Evolutionary conservation across 345 rosid species (phyloP), one percentile per base, ranked within the genome.

Genomic region (Barbarea vulgaris): DNA sequence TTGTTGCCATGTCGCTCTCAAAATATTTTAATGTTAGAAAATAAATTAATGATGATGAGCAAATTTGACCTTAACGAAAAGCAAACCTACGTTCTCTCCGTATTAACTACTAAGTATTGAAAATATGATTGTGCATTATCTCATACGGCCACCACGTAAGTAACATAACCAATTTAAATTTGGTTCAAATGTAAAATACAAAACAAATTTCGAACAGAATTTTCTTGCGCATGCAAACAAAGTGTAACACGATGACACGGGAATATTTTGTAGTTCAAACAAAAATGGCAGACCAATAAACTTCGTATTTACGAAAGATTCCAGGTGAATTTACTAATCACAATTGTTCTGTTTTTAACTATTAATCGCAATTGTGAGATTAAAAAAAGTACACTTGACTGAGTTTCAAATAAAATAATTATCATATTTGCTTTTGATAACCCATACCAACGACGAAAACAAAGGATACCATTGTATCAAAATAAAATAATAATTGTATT

Each of bases 41-140:
- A 8, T 28, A 27, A 64, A 77, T 18, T 28, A 64, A 55, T 64
- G 17, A 77, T 70, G 27, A 64, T 77, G 36, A 70, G 39, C 18
- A 47, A 70, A 63, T 77, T 77, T 77, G 80, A 77, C 80, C 66
- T 55, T 70, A 77, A 77, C 72, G 47, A 64, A 64, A 63, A 62
- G 27, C 80, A 69, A 63, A 76, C 46, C 33, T 69, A 3, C 42
- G 19, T 69, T 53, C 21, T 48, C 59, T 76, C 64, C 51, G 34
- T 69, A 68, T 60, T 53, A 69, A 57, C 9, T 57, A 46, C 28
- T 44, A 33, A 47, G 18, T 47, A 22, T 65, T 57, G 11, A 17
- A 37, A 48, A 18, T 15, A 41, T 50, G 25, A 10, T 63, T 12
- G 9, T 37, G 24, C 66, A 34, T 27, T 27, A 55, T 64, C 76